phyloP scores from a whole-genome alignment of 345 rosid species.

The Salix arbutifolia region DNA sequence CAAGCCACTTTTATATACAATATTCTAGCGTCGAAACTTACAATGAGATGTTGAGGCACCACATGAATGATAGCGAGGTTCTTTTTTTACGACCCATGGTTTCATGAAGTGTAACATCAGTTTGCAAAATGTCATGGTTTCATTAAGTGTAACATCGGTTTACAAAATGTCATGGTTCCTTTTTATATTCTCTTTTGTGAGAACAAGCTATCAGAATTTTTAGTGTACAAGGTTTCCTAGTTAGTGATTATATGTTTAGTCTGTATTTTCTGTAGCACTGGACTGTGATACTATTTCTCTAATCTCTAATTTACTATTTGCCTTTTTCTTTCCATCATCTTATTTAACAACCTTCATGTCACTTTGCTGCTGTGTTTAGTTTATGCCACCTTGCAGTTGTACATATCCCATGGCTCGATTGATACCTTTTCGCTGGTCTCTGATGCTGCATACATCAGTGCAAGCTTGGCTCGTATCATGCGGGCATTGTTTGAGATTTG shows the following conservation, averaged over 20 bases:
- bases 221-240: background rate
- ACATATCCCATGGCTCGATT: slow-evolving; percentile 89
- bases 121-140: slow-evolving; percentile 9
- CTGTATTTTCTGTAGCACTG: background rate
- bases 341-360: slow-evolving; percentile 15
- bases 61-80: slow-evolving; percentile 97
- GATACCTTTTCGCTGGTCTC: slow-evolving; percentile 90
- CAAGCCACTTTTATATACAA: slow-evolving; percentile 96
- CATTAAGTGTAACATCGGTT: slow-evolving; percentile 5
- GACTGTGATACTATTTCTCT: background rate
- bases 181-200: background rate
- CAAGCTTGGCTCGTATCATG: slow-evolving; percentile 97
- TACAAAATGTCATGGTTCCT: slow-evolving; percentile 14
- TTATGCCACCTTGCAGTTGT: slow-evolving; percentile 55
- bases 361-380: slow-evolving; percentile 17
- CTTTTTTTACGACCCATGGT: slow-evolving; percentile 1
- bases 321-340: background rate
- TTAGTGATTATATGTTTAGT: background rate
- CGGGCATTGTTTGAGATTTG: slow-evolving; percentile 94
- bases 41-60: slow-evolving; percentile 84
- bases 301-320: background rate
- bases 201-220: background rate
- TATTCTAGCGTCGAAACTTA: slow-evolving; percentile 97
- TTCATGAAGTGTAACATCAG: slow-evolving; percentile 3
- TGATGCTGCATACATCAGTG: slow-evolving; percentile 95